Evolutionary conservation across 495 filamentous ascomycete species (phyloP), one percentile per base, ranked within the genome.

Genomic region (Astrothelium macrocarpum): DNA sequence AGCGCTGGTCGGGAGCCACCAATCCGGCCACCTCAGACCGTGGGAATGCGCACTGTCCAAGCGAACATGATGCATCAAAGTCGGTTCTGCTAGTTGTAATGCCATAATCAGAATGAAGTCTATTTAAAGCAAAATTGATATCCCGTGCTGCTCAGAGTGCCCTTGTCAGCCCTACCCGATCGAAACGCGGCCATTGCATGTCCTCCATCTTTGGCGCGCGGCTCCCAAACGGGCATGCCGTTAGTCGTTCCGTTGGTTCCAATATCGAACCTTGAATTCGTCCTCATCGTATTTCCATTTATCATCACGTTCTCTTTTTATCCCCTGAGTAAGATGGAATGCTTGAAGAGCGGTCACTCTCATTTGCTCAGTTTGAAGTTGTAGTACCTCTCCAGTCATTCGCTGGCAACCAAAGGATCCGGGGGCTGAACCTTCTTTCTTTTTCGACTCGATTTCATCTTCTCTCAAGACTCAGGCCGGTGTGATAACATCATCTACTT

Each of bases 161-260:
- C n/a, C 9, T 56, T 9, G 26, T 56, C 49, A 56, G 49, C 49
- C 49, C 25, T 56, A 56, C 49, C 49, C 49, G n/a, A n/a, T n/a
- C n/a, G n/a, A n/a, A n/a, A n/a, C 14, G 10, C n/a, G 23, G 18
- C 45, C 45, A n/a, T n/a, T 49, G 10, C 45, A 20, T 49, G 45
- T 0, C 23, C 45, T n/a, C 45, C 45, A n/a, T 18, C 23, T 49
- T 39, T 49, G n/a, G 45, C n/a, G 25, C 49, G 49, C 49, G 49
- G 49, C 49, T 56, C 49, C 20, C 12, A 16, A 49, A 49, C n/a
- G 45, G 20, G 14, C 12, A 23, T 49, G 23, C 49, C 49, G 12
- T 9, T 56, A 9, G 23, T 26, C 49, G 5, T 1, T 28, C 25
- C 20, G 49, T 56, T 49, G 25, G 25, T 29, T 56, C 25, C 20